Percentiles rank a stretch among this genome's conserved stretches.
phyloP scores from a whole-genome alignment of 2,329 filamentous ascomycete species.

The Colletotrichum higginsianum region DNA sequence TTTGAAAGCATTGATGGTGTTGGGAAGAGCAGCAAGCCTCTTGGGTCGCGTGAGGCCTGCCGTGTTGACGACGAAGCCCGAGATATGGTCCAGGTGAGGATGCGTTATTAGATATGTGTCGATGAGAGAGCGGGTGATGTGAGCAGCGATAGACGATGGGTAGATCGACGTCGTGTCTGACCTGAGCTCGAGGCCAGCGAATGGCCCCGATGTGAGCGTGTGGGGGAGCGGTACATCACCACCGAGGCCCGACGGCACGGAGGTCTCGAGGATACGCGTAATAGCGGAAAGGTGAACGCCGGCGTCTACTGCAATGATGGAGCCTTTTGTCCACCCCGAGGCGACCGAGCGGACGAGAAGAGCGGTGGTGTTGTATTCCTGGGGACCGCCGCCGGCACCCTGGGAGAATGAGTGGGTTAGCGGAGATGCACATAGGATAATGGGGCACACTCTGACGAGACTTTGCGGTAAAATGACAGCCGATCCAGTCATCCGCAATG shows the following conservation, averaged over 20 bases:
- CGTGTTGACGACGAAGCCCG: slow-evolving; percentile 93
- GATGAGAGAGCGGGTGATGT: slow-evolving; percentile 84
- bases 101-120: slow-evolving; percentile 95
- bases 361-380: slow-evolving; percentile 90
- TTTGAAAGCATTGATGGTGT: slow-evolving; percentile 93
- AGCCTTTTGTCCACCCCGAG: slow-evolving; percentile 85
- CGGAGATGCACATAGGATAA: not conserved
- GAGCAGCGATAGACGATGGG: slow-evolving; percentile 79
- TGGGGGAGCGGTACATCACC: slow-evolving; percentile 61
- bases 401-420: slow-evolving; percentile 53
- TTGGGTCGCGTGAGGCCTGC: slow-evolving; percentile 88
- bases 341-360: slow-evolving; percentile 88
- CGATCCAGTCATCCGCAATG: no score
- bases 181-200: slow-evolving; percentile 82
- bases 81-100: slow-evolving; percentile 95
- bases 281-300: slow-evolving; percentile 92
- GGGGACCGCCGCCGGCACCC: slow-evolving; percentile 92
- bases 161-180: slow-evolving; percentile 68
- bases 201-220: slow-evolving; percentile 78
- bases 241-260: slow-evolving; percentile 57
- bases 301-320: slow-evolving; percentile 92
- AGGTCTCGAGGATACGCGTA: slow-evolving; percentile 79
- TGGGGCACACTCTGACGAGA: not conserved
- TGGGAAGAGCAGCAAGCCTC: slow-evolving; percentile 86
- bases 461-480: not conserved